Percentiles rank a stretch among this genome's conserved stretches.
phyloP scores from a whole-genome alignment of 208 protist genomes.

The Naegleria lovaniensis region DNA sequence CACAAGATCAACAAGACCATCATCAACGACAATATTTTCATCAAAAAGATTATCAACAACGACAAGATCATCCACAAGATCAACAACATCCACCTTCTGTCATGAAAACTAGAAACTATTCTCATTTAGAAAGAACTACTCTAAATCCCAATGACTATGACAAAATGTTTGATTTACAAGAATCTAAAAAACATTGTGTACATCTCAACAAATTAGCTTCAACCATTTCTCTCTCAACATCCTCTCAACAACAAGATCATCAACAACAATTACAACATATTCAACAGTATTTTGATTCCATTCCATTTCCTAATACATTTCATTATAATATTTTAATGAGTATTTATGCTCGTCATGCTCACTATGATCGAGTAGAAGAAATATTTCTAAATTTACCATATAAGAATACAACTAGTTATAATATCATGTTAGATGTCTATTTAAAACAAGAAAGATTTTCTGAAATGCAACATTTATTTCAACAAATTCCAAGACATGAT shows the following conservation, averaged over 20 bases:
- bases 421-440: background rate
- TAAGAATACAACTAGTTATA: background rate
- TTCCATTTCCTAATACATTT: background rate
- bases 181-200: background rate
- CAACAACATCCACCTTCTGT: too few species aligned
- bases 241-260: background rate
- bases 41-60: too few species aligned
- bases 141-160: background rate
- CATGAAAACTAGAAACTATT: too few species aligned
- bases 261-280: background rate
- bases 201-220: background rate
- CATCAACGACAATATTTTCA: too few species aligned
- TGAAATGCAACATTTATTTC: background rate
- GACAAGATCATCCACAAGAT: too few species aligned
- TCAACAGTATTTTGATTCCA: background rate
- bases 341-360: background rate
- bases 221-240: background rate
- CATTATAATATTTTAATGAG: background rate
- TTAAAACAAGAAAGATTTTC: background rate
- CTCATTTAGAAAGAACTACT: too few species aligned
- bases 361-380: background rate
- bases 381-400: background rate
- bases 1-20: too few species aligned
- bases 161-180: background rate
- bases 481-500: background rate